Conservation (phyloP, 306 rosid species). For the Medicago truncatula region MtrunA17r5.0-ANR NC_053044.1:41617501-41618000, state of each 20-base stretch:
- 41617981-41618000: conserved; percentile 52
- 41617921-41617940: conserved; percentile 53
- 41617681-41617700: conserved; percentile 42
- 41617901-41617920: conserved; percentile 30
- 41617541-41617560: conserved; percentile 60
- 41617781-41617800: conserved; percentile 36
- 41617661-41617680: conserved; percentile 1
- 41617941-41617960: conserved; percentile 49
- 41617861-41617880: conserved; percentile 31
- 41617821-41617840: conserved; percentile 43
- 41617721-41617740: conserved; percentile 46
- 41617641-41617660: conserved; percentile 68
- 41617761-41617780: conserved; percentile 37
- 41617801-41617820: conserved; percentile 12
- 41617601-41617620: conserved; percentile 42
- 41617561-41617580: background rate
- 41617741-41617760: conserved; percentile 33
- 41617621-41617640: conserved; percentile 55
- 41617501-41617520: conserved; percentile 75
- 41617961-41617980: conserved; percentile 43
- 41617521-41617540: conserved; percentile 51
- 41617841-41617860: conserved; percentile 39
- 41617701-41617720: conserved; percentile 51
- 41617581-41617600: conserved; percentile 53
- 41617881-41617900: background rate